phyloP scores from a whole-genome alignment of 2,329 filamentous ascomycete species.

The Pochonia chlamydosporia region DNA sequence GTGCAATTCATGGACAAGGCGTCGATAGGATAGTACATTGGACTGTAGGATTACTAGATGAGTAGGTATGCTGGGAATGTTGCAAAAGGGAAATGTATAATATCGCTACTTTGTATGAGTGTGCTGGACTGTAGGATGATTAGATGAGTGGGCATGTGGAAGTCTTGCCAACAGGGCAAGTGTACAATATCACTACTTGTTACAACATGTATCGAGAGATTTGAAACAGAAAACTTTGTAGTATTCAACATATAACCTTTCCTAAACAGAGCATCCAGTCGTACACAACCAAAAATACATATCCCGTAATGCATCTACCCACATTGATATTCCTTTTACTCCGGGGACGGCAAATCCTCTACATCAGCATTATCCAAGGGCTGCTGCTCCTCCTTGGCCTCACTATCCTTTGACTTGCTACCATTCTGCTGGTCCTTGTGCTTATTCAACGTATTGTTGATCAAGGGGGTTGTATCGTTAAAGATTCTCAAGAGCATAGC shows the following conservation, averaged over 20 bases:
- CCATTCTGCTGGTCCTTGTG: conserved; percentile 26
- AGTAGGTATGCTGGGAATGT: conserved; percentile 15
- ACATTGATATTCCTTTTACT: conserved; percentile 13
- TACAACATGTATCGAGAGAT: no score
- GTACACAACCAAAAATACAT: not conserved
- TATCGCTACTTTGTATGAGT: not conserved
- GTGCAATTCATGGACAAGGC: conserved; percentile 82
- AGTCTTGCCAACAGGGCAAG: no score
- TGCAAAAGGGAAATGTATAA: not conserved
- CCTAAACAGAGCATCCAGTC: conserved; percentile 8
- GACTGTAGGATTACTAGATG: conserved; percentile 62
- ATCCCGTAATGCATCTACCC: not conserved
- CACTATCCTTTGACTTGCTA: conserved; percentile 22
- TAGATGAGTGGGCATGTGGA: no score
- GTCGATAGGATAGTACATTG: conserved; percentile 69
- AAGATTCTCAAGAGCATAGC: conserved; percentile 89
- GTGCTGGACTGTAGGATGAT: no score
- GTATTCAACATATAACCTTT: not conserved
- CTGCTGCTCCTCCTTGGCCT: conserved; percentile 17
- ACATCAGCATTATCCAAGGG: conserved; percentile 23
- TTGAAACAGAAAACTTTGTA: no score
- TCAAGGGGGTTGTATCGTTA: conserved; percentile 79
- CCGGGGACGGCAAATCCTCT: conserved; percentile 32
- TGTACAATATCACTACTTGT: no score
- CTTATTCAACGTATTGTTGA: conserved; percentile 60